These are phyloP conservation scores for Exsudoporus frostii DNA, from an alignment of 768 basidiomycete species.

Conservation along the genomic window DNA sequence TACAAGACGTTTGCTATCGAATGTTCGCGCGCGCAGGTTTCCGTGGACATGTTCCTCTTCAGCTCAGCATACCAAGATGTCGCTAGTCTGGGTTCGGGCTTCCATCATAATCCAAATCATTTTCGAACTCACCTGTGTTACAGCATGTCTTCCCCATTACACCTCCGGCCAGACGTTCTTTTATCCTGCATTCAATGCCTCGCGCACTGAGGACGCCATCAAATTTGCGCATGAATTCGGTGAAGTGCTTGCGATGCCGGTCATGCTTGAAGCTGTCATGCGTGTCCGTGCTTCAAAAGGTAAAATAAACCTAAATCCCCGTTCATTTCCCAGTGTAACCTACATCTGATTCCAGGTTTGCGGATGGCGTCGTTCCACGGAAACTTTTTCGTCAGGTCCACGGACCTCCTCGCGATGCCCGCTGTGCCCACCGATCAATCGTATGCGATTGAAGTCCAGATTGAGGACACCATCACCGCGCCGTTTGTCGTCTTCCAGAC, in stretches of 20 bases:
- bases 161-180: constrained; percentile 98
- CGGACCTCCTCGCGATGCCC: constrained; percentile 93
- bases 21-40: constrained; percentile 94
- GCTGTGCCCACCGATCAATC: constrained; percentile 96
- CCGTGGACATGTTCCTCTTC: constrained; percentile 99
- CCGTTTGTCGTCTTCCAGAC: constrained; percentile 95
- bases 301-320: constrained; percentile 43
- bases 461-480: constrained; percentile 88
- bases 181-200: constrained; percentile 97
- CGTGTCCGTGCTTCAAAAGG: constrained; percentile 97
- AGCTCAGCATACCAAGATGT: constrained; percentile 93
- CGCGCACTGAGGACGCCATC: constrained; percentile 90
- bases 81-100: constrained; percentile 70
- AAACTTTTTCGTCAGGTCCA: constrained; percentile 97
- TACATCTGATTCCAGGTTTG: constrained; percentile 49
- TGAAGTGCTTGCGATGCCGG: constrained; percentile 86
- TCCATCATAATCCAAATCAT: neutral
- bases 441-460: constrained; percentile 92
- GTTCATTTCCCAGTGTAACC: neutral
- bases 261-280: constrained; percentile 96
- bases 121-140: neutral
- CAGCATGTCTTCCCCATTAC: constrained; percentile 92
- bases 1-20: constrained; percentile 99
- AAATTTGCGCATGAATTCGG: constrained; percentile 99
- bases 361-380: constrained; percentile 98